Conservation (phyloP, 73 alveolate species). For the Paramecium pentaurelia region DNA sequence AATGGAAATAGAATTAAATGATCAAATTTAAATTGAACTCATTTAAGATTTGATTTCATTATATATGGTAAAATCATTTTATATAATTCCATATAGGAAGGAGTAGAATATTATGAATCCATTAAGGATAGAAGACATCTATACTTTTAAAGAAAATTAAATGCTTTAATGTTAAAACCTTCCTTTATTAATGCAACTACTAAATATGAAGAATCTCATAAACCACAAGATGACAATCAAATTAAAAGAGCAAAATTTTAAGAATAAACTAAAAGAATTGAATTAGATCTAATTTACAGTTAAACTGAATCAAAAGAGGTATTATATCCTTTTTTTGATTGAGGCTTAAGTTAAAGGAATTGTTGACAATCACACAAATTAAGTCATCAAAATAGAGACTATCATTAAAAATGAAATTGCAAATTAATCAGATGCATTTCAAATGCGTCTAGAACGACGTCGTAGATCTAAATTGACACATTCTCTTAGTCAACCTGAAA, state of each 20-base stretch:
- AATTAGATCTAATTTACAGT: background rate
- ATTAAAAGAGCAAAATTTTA: background rate
- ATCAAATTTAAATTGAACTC: background rate
- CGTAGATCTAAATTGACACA: background rate
- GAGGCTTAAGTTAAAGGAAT: conserved; percentile 38
- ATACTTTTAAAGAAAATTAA: conserved; percentile 42
- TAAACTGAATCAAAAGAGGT: conserved; percentile 38
- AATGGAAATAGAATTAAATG: conserved; percentile 36
- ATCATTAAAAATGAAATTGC: conserved; percentile 25
- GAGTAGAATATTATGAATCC: conserved; percentile 64
- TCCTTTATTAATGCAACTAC: conserved; percentile 35
- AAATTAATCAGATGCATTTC: background rate
- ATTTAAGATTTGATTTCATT: background rate
- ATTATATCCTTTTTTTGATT: background rate
- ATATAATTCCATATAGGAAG: background rate
- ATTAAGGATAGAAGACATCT: conserved; percentile 49
- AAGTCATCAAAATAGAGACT: background rate
- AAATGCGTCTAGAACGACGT: background rate
- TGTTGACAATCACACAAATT: conserved; percentile 1
- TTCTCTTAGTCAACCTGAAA: conserved; percentile 33
- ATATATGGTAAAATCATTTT: background rate
- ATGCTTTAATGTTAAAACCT: conserved; percentile 47
- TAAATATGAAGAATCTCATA: background rate
- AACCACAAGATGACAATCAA: background rate
- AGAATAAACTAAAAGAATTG: background rate